phyloP scores from a whole-genome alignment of 1,284 basidiomycete species.

The Polyporus tsugae region DNA sequence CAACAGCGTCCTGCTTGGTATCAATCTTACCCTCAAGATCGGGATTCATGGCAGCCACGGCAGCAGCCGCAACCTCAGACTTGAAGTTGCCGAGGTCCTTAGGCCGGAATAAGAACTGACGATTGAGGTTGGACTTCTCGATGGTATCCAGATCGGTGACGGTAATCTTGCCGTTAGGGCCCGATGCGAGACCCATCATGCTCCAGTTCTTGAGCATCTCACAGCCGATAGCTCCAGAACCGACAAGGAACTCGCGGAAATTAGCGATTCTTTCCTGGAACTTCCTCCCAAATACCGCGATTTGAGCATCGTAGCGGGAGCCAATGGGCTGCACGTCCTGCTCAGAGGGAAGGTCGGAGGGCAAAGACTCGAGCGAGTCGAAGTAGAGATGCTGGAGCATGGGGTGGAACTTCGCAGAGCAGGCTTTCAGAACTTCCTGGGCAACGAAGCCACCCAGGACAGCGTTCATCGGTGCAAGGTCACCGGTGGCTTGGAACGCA shows the following conservation, averaged over 20 bases:
- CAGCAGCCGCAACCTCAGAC: slow-evolving; percentile 92
- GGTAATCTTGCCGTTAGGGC: slow-evolving; percentile 84
- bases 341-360: slow-evolving; percentile 79
- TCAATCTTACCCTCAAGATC: slow-evolving; percentile 90
- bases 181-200: slow-evolving; percentile 96
- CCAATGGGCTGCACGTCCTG: slow-evolving; percentile 86
- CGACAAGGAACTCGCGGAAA: slow-evolving; percentile 96
- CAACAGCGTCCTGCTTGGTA: slow-evolving; percentile 94
- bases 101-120: slow-evolving; percentile 97
- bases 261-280: slow-evolving; percentile 96
- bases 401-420: slow-evolving; percentile 98
- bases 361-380: slow-evolving; percentile 96
- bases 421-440: slow-evolving; percentile 97
- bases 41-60: slow-evolving; percentile 97
- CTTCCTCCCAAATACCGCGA: slow-evolving; percentile 92
- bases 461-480: slow-evolving; percentile 91
- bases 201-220: slow-evolving; percentile 99
- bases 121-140: slow-evolving; percentile 98
- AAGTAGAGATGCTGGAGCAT: slow-evolving; percentile 97
- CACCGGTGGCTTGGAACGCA: slow-evolving; percentile 93
- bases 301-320: slow-evolving; percentile 93
- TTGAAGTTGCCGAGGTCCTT: slow-evolving; percentile 99
- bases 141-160: slow-evolving; percentile 99
- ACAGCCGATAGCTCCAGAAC: slow-evolving; percentile 98
- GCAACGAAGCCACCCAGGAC: slow-evolving; percentile 98